Base-by-base conservation (phyloP, 2,329 filamentous ascomycete genomes). In the Amauroascus verrucosus region DNA sequence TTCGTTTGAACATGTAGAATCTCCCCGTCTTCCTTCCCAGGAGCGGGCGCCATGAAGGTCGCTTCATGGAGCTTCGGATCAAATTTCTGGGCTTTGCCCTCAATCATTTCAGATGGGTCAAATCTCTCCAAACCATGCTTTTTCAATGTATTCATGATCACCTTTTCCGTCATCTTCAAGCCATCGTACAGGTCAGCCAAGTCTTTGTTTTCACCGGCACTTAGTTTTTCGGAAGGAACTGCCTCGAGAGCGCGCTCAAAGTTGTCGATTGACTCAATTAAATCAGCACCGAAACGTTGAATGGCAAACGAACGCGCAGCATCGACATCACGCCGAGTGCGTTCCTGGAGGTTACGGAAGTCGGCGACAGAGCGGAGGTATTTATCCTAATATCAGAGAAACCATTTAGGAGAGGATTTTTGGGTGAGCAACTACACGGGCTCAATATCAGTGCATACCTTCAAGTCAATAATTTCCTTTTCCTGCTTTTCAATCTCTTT, bases 41-140 rank as follows among this genome's bases (percentile, higher is more conserved):
- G 79, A 75, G 88, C 82, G 41, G 89, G 88, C 8, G 88, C 83
- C 84, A 94, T 90, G 74, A 97, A 97, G 20, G 88, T 93, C 35
- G 93, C 93, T 77, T 98, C 93, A 70, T 97, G 93, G 72, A 87
- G 79, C 72, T 96, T 96, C 60, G 93, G 90, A 75, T 98, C 85
- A 77, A 98, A 98, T 72, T 88, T 89, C 69, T 93, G 85, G 62
- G 82, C 79, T 59, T 81, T 75, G 33, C 75, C 75, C 1, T 70
- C 65, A 4, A 64, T 55, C 35, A 57, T 60, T 59, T 73, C 70
- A 54, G 69, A 72, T 16, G 93, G 91, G 67, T 90, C 83, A 68
- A 95, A 88, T 61, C 90, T 79, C 77, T 95, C 87, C 58, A 98
- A 77, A 53, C 93, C 93, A 71, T 98, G 93, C 78, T 94, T 96